These are phyloP conservation scores for Lactarius evosmus DNA, from an alignment of 768 basidiomycete genomes.

Conservation along the genomic window DNA sequence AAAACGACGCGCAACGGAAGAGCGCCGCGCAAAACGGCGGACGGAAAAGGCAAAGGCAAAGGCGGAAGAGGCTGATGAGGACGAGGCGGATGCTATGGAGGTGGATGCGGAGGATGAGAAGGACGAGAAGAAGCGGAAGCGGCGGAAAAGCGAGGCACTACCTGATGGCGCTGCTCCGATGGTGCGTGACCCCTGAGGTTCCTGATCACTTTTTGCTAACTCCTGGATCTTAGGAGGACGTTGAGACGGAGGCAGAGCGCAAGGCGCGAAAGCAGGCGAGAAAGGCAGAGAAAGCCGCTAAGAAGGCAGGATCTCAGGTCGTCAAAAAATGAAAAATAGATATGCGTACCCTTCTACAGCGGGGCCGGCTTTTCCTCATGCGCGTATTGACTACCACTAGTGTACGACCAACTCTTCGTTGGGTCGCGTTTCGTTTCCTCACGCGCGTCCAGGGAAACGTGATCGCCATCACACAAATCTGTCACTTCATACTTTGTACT, in stretches of 20 bases:
- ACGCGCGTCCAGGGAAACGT: no score
- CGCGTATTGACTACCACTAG: neutral
- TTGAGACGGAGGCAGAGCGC: slow-evolving; percentile 79
- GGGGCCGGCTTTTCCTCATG: neutral
- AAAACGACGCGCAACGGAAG: slow-evolving; percentile 78
- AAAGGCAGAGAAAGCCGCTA: slow-evolving; percentile 73
- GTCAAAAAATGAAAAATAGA: slow-evolving; percentile 61
- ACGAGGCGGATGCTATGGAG: slow-evolving; percentile 41
- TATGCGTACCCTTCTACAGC: slow-evolving; percentile 12
- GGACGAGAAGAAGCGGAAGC: slow-evolving; percentile 41
- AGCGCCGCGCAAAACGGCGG: slow-evolving; percentile 65
- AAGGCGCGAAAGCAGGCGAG: slow-evolving; percentile 76
- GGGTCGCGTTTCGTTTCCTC: neutral
- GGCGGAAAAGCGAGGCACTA: slow-evolving; percentile 33
- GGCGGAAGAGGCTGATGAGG: slow-evolving; percentile 33
- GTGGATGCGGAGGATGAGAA: slow-evolving; percentile 41
- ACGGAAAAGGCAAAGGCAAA: slow-evolving; percentile 47
- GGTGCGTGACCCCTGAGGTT: slow-evolving; percentile 6
- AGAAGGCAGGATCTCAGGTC: slow-evolving; percentile 43
- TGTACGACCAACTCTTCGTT: neutral
- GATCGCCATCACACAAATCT: no score
- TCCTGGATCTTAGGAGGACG: slow-evolving; percentile 36
- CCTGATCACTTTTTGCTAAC: slow-evolving; percentile 15
- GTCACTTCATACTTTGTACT: no score
- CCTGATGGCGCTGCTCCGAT: slow-evolving; percentile 28